These are phyloP conservation scores for Serendipita vermifera DNA, from an alignment of 768 basidiomycete species.

Conservation along the genomic window DNA sequence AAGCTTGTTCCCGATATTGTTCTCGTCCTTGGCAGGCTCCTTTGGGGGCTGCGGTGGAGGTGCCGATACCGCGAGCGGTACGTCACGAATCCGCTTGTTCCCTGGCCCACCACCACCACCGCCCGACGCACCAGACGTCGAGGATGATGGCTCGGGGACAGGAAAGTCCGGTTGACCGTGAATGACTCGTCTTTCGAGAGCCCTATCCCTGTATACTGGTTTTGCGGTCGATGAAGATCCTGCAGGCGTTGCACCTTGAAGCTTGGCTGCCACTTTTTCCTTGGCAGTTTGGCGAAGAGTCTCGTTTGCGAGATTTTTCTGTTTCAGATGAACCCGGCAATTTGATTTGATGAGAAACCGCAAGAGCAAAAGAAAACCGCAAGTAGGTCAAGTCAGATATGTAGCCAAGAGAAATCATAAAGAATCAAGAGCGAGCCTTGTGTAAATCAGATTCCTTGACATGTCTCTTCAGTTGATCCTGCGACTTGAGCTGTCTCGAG, in stretches of 20 bases:
- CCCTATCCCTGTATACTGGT: slow-evolving; percentile 72
- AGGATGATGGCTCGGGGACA: slow-evolving; percentile 30
- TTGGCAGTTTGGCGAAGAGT: slow-evolving; percentile 60
- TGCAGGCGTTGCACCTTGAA: slow-evolving; percentile 42
- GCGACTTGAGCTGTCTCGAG: slow-evolving; percentile 79
- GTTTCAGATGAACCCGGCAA: slow-evolving; percentile 18
- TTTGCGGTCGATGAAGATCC: slow-evolving; percentile 22
- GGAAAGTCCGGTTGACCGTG: slow-evolving; percentile 90
- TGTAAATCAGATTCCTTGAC: slow-evolving; percentile 90
- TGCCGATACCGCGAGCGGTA: slow-evolving; percentile 43
- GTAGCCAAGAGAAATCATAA: slow-evolving; percentile 17
- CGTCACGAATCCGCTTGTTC: slow-evolving; percentile 39
- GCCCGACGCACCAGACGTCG: slow-evolving; percentile 10
- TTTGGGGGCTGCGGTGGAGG: slow-evolving; percentile 48
- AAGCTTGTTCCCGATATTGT: slow-evolving; percentile 82
- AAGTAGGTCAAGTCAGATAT: slow-evolving; percentile 25
- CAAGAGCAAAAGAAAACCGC: slow-evolving; percentile 7
- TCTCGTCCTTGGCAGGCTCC: slow-evolving; percentile 67
- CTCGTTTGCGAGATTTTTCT: slow-evolving; percentile 79
- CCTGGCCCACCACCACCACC: not conserved
- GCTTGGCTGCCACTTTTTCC: slow-evolving; percentile 29
- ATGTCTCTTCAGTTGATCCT: slow-evolving; percentile 78
- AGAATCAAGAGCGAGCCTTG: slow-evolving; percentile 49
- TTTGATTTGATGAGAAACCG: slow-evolving; percentile 14
- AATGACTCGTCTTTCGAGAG: slow-evolving; percentile 76